phyloP scores from a whole-genome alignment of 2,329 filamentous ascomycete species.

The Phoma sp. region DNA sequence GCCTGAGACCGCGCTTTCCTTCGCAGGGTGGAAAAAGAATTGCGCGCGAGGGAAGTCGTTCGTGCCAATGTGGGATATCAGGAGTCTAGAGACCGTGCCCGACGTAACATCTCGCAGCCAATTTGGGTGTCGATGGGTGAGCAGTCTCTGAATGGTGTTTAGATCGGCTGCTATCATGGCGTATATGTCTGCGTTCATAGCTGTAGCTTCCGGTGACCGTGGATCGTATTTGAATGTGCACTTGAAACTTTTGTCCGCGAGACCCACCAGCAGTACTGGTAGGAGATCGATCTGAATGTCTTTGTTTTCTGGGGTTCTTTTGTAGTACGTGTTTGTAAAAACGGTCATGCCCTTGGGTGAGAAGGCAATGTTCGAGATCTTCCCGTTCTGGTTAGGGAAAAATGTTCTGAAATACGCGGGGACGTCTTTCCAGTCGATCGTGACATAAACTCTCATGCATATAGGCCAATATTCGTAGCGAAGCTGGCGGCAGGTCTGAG shows the following conservation, averaged over 20 bases:
- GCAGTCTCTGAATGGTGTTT: neutral
- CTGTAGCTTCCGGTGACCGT: neutral
- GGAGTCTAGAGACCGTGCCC: neutral
- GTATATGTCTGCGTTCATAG: neutral
- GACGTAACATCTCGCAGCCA: neutral
- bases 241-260: neutral
- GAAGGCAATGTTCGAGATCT: neutral
- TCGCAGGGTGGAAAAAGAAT: neutral
- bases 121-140: neutral
- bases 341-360: conserved; percentile 3
- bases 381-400: neutral
- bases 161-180: neutral
- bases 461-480: conserved; percentile 5
- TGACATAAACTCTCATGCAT: neutral
- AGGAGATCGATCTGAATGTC: neutral
- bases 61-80: conserved; percentile 1
- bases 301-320: neutral
- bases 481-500: neutral
- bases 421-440: conserved; percentile 6
- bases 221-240: neutral
- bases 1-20: neutral
- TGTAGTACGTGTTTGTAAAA: neutral
- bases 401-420: neutral
- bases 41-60: neutral
- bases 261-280: neutral